Percentiles rank a stretch among this genome's conserved stretches.
Conservation (phyloP, 1,284 basidiomycete genomes). For the Fomitopsis palustris region DNA sequence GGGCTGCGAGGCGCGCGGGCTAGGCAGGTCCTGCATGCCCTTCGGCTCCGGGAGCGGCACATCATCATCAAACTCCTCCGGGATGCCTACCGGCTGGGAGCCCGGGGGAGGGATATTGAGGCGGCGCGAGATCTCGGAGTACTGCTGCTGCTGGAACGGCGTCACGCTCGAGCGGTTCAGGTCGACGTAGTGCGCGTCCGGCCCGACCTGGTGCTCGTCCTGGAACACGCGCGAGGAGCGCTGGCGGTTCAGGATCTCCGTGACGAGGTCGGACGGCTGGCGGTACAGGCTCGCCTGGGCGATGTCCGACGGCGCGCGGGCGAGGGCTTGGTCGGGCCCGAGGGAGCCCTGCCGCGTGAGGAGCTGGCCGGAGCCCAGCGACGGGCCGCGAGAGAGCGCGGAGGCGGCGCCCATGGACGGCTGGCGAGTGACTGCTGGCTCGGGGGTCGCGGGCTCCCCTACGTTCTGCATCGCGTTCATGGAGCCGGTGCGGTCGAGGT, state of each 20-base stretch:
- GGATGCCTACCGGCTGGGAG: neutral
- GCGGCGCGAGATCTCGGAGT: slow-evolving; percentile 60
- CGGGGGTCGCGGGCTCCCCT: neutral
- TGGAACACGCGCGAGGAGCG: neutral
- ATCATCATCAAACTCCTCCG: neutral
- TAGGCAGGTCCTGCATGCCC: neutral
- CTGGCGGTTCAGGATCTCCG: slow-evolving; percentile 11
- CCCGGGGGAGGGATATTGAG: slow-evolving; percentile 43
- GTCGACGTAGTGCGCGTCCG: slow-evolving; percentile 51
- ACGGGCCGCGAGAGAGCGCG: slow-evolving; percentile 19
- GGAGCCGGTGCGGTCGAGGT: slow-evolving; percentile 23
- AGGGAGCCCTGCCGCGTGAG: slow-evolving; percentile 24
- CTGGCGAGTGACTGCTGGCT: slow-evolving; percentile 17
- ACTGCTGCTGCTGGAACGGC: slow-evolving; percentile 70
- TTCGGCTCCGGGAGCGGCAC: neutral
- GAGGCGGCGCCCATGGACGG: slow-evolving; percentile 18
- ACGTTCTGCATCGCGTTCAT: slow-evolving; percentile 10
- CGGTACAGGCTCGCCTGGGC: slow-evolving; percentile 1
- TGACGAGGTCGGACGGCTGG: slow-evolving; percentile 10
- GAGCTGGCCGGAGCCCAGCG: slow-evolving; percentile 13
- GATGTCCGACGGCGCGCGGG: slow-evolving; percentile 21
- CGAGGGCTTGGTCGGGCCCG: slow-evolving; percentile 12
- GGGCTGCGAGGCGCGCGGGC: neutral
- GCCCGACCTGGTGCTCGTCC: neutral
- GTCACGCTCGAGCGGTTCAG: slow-evolving; percentile 63